A percentile compares a stretch with the other conserved stretches of the same genome.
phyloP scores from a whole-genome alignment of 306 rosid genomes.

The Aeschynomene evenia region DNA sequence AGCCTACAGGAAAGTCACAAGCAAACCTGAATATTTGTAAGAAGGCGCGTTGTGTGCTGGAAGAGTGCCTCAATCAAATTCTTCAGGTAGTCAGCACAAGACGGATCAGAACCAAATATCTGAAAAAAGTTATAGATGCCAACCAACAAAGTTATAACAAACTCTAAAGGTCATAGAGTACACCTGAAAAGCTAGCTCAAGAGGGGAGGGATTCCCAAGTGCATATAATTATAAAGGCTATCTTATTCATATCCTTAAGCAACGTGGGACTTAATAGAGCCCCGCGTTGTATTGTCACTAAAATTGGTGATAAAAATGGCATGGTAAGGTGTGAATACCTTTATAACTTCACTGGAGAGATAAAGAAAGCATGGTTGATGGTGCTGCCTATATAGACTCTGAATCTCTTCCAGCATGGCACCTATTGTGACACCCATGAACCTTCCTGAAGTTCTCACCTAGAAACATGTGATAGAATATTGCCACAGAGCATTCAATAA shows the following conservation, averaged over 20 bases:
- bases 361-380: conserved; percentile 98
- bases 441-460: conserved; percentile 98
- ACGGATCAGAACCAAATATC: conserved; percentile 98
- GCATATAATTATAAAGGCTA: no score
- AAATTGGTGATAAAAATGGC: background rate
- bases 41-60: conserved; percentile 77
- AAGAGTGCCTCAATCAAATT: conserved; percentile 90
- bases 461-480: conserved; percentile 43
- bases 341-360: conserved; percentile 98
- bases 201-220: no score
- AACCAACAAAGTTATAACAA: conserved; percentile 30
- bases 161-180: background rate
- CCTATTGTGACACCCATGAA: conserved; percentile 96
- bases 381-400: conserved; percentile 84
- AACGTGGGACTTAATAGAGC: no score
- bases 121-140: conserved; percentile 51
- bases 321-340: conserved; percentile 48
- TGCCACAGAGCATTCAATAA: conserved; percentile 44
- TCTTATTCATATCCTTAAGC: no score
- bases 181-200: no score
- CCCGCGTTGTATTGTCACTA: background rate
- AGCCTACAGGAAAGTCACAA: conserved; percentile 20
- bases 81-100: conserved; percentile 88
- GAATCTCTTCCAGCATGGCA: conserved; percentile 97
- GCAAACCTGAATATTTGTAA: conserved; percentile 81